Evolutionary conservation across 148 eudicot genomes (phyloP).

Genomic region (Rhododendron molle): DNA sequence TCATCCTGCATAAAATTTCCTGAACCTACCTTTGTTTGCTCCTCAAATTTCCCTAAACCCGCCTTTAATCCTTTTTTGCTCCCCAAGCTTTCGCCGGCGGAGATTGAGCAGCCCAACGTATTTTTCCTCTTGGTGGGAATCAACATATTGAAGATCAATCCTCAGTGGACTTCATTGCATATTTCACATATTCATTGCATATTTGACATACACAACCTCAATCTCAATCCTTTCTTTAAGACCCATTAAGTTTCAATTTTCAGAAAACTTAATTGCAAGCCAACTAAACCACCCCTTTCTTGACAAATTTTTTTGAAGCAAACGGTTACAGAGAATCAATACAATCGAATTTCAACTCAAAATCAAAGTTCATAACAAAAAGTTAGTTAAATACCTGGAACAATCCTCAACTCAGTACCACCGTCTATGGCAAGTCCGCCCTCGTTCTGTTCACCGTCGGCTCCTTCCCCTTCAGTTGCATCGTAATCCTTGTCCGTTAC

Average conservation of each 20-base stretch:
- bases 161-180: neutral
- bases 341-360: neutral
- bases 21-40: neutral
- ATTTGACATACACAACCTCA: neutral
- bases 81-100: neutral
- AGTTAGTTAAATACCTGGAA: neutral
- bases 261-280: neutral
- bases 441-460: neutral
- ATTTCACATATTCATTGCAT: neutral
- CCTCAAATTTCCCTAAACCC: neutral
- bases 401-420: neutral
- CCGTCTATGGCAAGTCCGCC: neutral
- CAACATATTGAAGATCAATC: neutral
- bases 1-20: neutral
- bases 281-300: neutral
- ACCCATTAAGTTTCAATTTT: neutral
- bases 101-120: neutral
- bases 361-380: neutral
- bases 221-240: neutral
- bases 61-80: neutral
- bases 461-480: neutral
- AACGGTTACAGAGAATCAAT: neutral
- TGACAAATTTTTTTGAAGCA: neutral
- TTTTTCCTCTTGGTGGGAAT: neutral
- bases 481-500: neutral